Evolutionary conservation across 768 basidiomycete species (phyloP).

Genomic region (Suillus decipiens): DNA sequence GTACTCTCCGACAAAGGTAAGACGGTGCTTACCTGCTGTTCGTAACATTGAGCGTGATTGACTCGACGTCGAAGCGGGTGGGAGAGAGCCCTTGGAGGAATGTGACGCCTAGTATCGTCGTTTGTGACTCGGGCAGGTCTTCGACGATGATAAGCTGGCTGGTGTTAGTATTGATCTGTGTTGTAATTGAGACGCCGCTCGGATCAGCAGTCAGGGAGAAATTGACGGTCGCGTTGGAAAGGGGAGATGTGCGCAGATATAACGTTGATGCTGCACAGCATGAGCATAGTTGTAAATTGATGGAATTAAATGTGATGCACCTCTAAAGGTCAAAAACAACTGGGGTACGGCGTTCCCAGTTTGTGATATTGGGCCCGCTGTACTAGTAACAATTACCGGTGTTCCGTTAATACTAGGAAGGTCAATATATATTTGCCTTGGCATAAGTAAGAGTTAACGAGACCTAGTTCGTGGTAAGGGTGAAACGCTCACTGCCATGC

Average conservation of each 20-base stretch:
- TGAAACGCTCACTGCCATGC: constrained; percentile 23
- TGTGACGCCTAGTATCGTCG: constrained; percentile 45
- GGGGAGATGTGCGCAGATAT: constrained; percentile 42
- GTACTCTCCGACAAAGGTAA: not conserved
- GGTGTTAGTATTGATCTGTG: constrained; percentile 43
- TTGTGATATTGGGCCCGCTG: constrained; percentile 41
- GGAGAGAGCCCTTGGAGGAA: constrained; percentile 31
- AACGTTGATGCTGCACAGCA: constrained; percentile 41
- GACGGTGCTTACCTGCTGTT: constrained; percentile 36
- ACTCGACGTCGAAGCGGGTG: constrained; percentile 40
- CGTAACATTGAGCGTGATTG: constrained; percentile 39
- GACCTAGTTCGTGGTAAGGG: not conserved
- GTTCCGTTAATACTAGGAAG: constrained; percentile 14
- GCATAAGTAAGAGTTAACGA: not conserved
- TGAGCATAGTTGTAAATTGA: constrained; percentile 11
- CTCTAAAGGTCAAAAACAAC: constrained; percentile 57
- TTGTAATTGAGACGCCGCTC: constrained; percentile 35
- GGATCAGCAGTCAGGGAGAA: constrained; percentile 47
- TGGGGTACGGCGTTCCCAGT: constrained; percentile 52
- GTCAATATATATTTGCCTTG: constrained; percentile 26
- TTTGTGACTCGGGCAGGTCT: constrained; percentile 40
- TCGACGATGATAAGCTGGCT: constrained; percentile 39
- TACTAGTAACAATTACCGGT: constrained; percentile 33
- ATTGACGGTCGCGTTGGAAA: constrained; percentile 54
- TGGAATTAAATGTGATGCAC: constrained; percentile 27